Conservation (phyloP, 2,329 filamentous ascomycete genomes). For the Stachybotrys echinatus region DNA sequence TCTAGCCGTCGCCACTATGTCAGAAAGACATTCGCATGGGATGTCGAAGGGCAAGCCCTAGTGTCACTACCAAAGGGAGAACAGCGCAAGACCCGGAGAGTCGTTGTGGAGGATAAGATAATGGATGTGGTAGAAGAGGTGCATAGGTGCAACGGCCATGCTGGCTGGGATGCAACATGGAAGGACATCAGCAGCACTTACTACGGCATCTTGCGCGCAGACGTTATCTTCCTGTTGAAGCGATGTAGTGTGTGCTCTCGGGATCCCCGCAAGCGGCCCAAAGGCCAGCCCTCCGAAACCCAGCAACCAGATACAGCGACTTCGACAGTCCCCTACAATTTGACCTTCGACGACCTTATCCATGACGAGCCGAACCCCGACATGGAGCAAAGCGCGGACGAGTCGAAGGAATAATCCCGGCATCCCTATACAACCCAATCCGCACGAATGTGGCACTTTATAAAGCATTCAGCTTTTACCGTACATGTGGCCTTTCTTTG, state of each 20-base stretch:
- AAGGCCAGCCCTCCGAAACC: not conserved
- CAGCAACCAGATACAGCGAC: not conserved
- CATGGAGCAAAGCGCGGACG: not conserved
- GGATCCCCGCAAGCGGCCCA: constrained; percentile 1
- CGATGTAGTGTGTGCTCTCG: constrained; percentile 5
- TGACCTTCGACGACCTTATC: not conserved
- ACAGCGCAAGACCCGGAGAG: not conserved
- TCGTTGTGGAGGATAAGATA: constrained; percentile 7
- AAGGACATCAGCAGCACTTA: constrained; percentile 5
- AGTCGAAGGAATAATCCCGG: not conserved
- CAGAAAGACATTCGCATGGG: constrained; percentile 8
- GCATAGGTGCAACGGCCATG: constrained; percentile 6
- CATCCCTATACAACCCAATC: not conserved
- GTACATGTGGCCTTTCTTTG: not conserved
- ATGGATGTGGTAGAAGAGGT: constrained; percentile 5
- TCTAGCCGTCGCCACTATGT: constrained; percentile 11
- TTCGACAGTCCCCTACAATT: not conserved
- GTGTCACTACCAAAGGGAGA: constrained; percentile 1
- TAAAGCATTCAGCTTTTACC: not conserved
- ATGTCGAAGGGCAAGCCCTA: constrained; percentile 1
- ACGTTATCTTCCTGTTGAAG: constrained; percentile 10
- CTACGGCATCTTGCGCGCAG: constrained; percentile 9
- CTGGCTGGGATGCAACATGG: constrained; percentile 11
- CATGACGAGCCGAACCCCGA: not conserved
- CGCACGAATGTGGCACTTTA: not conserved